phyloP scores from a whole-genome alignment of 1,284 basidiomycete species.

The Boletus austroedulis region DNA sequence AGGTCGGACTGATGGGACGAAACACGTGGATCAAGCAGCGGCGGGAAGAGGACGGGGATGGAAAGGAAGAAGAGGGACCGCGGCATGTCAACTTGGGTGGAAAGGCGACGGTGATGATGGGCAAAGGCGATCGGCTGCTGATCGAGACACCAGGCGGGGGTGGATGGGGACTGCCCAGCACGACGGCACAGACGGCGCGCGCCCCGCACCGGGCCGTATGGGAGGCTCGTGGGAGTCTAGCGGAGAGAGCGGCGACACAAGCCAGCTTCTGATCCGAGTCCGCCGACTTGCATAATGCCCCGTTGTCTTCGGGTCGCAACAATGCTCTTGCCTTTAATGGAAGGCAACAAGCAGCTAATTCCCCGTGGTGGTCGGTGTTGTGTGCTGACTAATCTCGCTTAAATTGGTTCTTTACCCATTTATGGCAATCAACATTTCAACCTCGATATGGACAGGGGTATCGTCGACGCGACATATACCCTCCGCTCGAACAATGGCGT shows the following conservation, averaged over 20 bases:
- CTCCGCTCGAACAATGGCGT: too few relatives aligned
- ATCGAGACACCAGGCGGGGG: slow-evolving; percentile 94
- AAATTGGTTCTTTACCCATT: too few relatives aligned
- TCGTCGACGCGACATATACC: neutral
- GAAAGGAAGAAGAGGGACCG: slow-evolving; percentile 38
- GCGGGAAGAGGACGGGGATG: slow-evolving; percentile 68
- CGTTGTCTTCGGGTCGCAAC: neutral
- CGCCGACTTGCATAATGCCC: neutral
- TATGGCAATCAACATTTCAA: too few relatives aligned
- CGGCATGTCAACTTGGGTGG: slow-evolving; percentile 88
- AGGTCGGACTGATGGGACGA: slow-evolving; percentile 68
- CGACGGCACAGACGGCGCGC: slow-evolving; percentile 27
- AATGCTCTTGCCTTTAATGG: too few relatives aligned
- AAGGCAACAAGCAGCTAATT: too few relatives aligned
- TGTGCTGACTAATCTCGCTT: too few relatives aligned
- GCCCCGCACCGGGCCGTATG: slow-evolving; percentile 46
- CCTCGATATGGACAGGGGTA: neutral
- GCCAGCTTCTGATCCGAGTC: slow-evolving; percentile 65
- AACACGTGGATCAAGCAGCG: slow-evolving; percentile 89
- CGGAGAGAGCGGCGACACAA: slow-evolving; percentile 67
- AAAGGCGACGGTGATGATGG: slow-evolving; percentile 87
- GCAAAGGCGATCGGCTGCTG: slow-evolving; percentile 75
- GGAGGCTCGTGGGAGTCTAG: slow-evolving; percentile 73
- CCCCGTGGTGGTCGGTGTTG: neutral
- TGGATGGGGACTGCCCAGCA: slow-evolving; percentile 66